Base-by-base conservation (phyloP, 2,329 filamentous ascomycete genomes). In the Periconia macrospinosa region DNA sequence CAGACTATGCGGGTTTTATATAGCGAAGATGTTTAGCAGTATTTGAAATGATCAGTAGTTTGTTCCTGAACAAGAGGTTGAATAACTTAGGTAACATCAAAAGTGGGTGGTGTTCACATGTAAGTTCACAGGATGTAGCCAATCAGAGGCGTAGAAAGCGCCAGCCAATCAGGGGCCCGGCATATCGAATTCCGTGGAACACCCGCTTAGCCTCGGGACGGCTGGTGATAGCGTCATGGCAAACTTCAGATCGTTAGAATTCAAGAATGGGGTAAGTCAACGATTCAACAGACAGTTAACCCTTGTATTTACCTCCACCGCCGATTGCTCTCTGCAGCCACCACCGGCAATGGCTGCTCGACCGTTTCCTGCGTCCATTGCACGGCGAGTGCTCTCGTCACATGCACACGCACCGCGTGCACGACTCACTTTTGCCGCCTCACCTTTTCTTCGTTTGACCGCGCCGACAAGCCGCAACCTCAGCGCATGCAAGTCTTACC, bases 291-390 rank as follows among this genome's bases (percentile, higher is more conserved):
- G n/a, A n/a, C n/a, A 50, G 23, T 27, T 27, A 27, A 3, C 23
- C 23, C 3, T 27, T 27, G 23, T 27, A 8, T 27, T 27, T 27
- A 27, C 8, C 23, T 27, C 53, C 19, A 33, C 44, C 52, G 35
- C 48, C 40, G 43, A 41, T 48, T 37, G 47, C 46, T 27, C 19
- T 30, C 43, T 47, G 45, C 44, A 46, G 55, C 56, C 53, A 47
- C 44, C 57, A 42, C 42, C 35, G 47, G 60, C 59, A 57, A 74
- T 74, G 71, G 67, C 70, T 37, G 64, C 69, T 54, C 65, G 64
- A 58, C 55, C 66, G 35, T 54, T 70, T 37, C 55, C 69, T 41
- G 62, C 61, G 37, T 62, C 63, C 27, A 49, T 71, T 48, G 58
- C 63, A 49, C 64, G 69, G 27, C 67, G 66, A 35, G 48, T 67